Base-by-base conservation (phyloP, 2,329 filamentous ascomycete species). In the Aspergillus pseudoviridinutans region DNA sequence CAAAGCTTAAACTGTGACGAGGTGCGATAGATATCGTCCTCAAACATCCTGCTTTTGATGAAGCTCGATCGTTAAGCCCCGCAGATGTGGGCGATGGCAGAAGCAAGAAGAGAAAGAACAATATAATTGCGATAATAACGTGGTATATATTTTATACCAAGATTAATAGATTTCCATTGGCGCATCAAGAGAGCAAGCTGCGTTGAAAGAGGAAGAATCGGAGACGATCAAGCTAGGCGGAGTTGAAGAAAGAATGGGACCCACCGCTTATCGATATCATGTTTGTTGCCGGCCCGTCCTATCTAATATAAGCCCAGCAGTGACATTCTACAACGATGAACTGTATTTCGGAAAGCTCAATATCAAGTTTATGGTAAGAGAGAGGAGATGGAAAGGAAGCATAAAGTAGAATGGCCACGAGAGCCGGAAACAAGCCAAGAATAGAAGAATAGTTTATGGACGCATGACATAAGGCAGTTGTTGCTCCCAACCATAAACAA, bases 1-100 rank as follows among this genome's bases (percentile, higher is more conserved):
- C 94, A 99, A 58, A 95, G 82, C 47, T 90, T 86, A 72, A 87
- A 97, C 75, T 99, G 94, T 50, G 91, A 93, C 0, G 93, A 96
- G 53, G 89, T 84, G 32, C 91, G 87, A 77, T 97, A 99, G 55
- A 92, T 82, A 64, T 91, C 90, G 76, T 99, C 94, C 82, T 99
- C 94, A 60, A 86, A 89, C 85, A 95, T 90, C 53, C 53, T 60
- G 56, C 38, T 14, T 41, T 32, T 25, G n/a, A 7, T 41, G 17
- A 12, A 35, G 25, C 25, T 35, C 49, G 22, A 24, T 8, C 9
- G 29, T 32, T 22, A 10, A n/a, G 32, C 17, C 38, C 5, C 12
- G 10, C 22, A 24, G 22, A 24, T 9, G 22, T 47, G 5, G 14
- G 44, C 10, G 12, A 47, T 14, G 6, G 44, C 6, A 25, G 44